Evolutionary conservation across 2,329 filamentous ascomycete genomes (phyloP).

Genomic region (Alternaria brassicae): DNA sequence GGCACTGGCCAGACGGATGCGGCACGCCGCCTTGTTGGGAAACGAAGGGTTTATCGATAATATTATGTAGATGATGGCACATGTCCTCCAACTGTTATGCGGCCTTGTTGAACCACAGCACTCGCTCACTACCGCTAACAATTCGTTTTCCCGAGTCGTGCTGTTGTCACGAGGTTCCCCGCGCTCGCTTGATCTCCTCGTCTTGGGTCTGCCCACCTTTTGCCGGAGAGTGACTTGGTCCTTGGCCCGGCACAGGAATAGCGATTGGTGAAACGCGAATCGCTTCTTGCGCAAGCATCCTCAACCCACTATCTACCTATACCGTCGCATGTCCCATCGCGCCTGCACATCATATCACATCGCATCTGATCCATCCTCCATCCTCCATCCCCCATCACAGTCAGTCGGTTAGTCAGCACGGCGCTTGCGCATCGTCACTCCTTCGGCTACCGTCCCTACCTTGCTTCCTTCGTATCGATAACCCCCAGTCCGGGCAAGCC

Average conservation of each 20-base stretch:
- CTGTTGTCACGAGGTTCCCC: neutral
- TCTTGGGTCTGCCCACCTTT: constrained; percentile 10
- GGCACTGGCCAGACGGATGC: constrained; percentile 1
- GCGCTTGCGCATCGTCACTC: constrained; percentile 8
- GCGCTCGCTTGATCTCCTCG: neutral
- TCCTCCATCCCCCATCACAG: constrained; percentile 4
- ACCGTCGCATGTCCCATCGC: constrained; percentile 4
- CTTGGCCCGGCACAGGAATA: constrained; percentile 19
- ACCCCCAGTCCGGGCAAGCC: constrained; percentile 9
- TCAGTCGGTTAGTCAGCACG: neutral
- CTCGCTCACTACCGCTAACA: neutral
- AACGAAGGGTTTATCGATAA: constrained; percentile 5
- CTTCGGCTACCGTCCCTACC: constrained; percentile 10
- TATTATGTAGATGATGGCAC: neutral
- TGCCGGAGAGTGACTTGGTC: constrained; percentile 9
- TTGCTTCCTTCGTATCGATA: constrained; percentile 19
- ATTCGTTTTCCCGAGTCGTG: neutral
- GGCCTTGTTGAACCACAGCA: neutral
- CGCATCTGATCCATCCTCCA: neutral
- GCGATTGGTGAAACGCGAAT: constrained; percentile 49
- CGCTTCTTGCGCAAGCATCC: constrained; percentile 30
- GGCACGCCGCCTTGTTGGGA: constrained; percentile 10
- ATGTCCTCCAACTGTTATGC: neutral
- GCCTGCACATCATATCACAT: neutral
- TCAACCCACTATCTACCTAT: constrained; percentile 1